Evolutionary conservation across 257 asterid genomes (phyloP), one percentile per base, ranked within the genome.

Genomic region (Solanum chilense): DNA sequence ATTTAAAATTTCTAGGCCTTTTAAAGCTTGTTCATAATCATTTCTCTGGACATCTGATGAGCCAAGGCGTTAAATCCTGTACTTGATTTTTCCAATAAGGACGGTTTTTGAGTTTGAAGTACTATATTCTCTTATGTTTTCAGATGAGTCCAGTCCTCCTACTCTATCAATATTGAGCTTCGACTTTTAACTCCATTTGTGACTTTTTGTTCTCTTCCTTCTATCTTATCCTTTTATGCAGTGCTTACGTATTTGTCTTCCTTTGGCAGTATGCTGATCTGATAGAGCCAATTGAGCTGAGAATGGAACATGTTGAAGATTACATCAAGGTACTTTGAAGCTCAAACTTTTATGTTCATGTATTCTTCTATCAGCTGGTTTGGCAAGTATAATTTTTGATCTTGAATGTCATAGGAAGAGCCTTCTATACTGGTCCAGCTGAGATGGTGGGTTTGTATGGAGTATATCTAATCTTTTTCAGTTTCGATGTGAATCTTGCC

Each of bases 301-400:
- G 99, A 91, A 93, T 90, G 93, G 90, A 90, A 86, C 91, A 93
- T 76, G 98, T 97, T 86, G 91, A 93, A 90, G 94, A 92, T 47
- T 97, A 90, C 91, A 93, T 95, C 20, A 94, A 95, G 98, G 98
- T 95, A 91, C 42, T 86, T 60, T 56, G 41, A n/a, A 44, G 69
- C 45, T 49, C 85, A 49, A 29, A 80, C 16, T 81, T 81, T 49
- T 23, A 27, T 80, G 44, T 29, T 49, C 69, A 18, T 49, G 6
- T 29, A 20, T 16, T 49, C 44, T 5, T 81, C 12, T 81, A 16
- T 5, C 6, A 49, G 49, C 29, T 81, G 45, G 45, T 31, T 81
- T 80, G 42, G 85, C 44, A 78, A 9, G 20, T 81, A 29, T 80
- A 15, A 5, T 81, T 81, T 5, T 81, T 5, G 69, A 31, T 18